These are phyloP conservation scores for Rhodocollybia butyracea DNA, from an alignment of 768 basidiomycete species.

Conservation along the genomic window DNA sequence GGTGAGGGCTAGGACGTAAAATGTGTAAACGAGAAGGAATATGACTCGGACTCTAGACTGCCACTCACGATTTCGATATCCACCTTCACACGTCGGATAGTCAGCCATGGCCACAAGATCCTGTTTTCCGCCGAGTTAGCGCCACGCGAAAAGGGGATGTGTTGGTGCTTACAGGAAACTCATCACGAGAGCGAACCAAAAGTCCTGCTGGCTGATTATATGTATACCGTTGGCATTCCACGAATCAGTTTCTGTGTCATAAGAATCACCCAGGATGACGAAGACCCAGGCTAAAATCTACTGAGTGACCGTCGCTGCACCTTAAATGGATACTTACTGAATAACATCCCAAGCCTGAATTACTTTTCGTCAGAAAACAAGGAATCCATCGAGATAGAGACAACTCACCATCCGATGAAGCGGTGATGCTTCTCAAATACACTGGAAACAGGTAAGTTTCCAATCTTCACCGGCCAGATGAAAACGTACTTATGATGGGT, in stretches of 20 bases:
- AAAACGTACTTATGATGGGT: conserved; percentile 71
- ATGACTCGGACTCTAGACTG: conserved; percentile 1
- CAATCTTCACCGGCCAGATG: background rate
- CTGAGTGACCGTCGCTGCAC: background rate
- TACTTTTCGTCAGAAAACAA: conserved; percentile 7
- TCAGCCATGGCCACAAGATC: conserved; percentile 73
- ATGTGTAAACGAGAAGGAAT: background rate
- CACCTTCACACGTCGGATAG: conserved; percentile 71
- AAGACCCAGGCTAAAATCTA: conserved; percentile 54
- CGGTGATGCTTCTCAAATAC: conserved; percentile 82
- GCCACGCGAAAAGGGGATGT: background rate
- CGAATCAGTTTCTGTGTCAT: conserved; percentile 47
- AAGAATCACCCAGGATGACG: conserved; percentile 66
- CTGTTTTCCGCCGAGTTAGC: conserved; percentile 26
- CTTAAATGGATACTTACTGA: conserved; percentile 36
- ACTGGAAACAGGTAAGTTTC: conserved; percentile 28
- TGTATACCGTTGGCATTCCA: conserved; percentile 63
- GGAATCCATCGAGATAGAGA: conserved; percentile 10
- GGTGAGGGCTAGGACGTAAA: conserved; percentile 58
- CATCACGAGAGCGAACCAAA: conserved; percentile 78
- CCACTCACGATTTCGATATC: conserved; percentile 69
- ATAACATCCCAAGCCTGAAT: conserved; percentile 44
- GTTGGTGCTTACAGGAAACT: conserved; percentile 56
- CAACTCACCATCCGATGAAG: conserved; percentile 70
- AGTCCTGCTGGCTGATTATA: conserved; percentile 67